Evolutionary conservation across 2,329 filamentous ascomycete species (phyloP).

Genomic region (Ophiostoma sp.): DNA sequence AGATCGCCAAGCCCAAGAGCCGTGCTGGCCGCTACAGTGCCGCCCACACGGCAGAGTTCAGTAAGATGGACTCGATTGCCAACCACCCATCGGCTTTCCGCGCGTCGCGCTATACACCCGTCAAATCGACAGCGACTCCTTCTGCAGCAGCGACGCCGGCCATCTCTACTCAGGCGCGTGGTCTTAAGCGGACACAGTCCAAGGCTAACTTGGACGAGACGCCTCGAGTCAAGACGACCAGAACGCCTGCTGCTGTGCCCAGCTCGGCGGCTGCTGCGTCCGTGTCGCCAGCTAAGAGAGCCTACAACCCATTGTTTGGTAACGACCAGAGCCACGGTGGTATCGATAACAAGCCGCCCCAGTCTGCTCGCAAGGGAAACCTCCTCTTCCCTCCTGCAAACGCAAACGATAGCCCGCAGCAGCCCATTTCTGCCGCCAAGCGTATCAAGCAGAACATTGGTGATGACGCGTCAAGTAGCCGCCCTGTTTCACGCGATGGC

Average conservation of each 20-base stretch:
- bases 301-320: conserved; percentile 33
- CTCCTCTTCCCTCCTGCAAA: conserved; percentile 28
- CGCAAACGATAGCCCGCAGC: conserved; percentile 32
- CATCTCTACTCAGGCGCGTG: conserved; percentile 28
- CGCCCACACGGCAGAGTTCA: conserved; percentile 83
- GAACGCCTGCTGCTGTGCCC: conserved; percentile 6
- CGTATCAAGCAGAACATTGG: conserved; percentile 66
- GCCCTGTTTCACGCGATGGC: conserved; percentile 57
- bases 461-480: conserved; percentile 68
- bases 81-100: conserved; percentile 80
- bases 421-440: conserved; percentile 58
- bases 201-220: conserved; percentile 64
- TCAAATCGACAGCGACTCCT: conserved; percentile 34
- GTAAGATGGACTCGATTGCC: conserved; percentile 96
- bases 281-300: conserved; percentile 34
- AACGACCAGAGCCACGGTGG: conserved; percentile 33
- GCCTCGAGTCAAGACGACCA: conserved; percentile 41
- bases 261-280: neutral
- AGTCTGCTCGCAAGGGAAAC: conserved; percentile 31
- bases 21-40: conserved; percentile 79
- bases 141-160: conserved; percentile 10
- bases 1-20: conserved; percentile 77
- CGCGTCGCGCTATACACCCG: conserved; percentile 56
- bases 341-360: conserved; percentile 31
- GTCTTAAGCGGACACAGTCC: conserved; percentile 55